These are phyloP conservation scores for Oehlia diaphana DNA, from an alignment of 192 early-diverging fungal genomes.

Conservation along the genomic window DNA sequence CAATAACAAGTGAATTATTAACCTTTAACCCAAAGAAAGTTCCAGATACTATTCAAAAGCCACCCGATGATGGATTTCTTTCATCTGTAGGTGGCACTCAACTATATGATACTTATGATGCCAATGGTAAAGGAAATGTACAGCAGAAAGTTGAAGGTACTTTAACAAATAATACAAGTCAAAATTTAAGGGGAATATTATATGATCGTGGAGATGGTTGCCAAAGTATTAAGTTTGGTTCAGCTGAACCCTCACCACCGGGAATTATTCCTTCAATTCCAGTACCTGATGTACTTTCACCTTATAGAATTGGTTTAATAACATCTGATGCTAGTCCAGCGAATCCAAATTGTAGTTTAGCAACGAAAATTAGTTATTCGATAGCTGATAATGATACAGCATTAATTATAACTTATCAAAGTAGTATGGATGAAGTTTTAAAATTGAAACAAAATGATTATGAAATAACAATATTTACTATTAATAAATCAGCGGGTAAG, in stretches of 20 bases:
- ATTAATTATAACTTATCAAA: neutral
- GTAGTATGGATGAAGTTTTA: neutral
- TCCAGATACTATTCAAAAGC: neutral
- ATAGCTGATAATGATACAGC: neutral
- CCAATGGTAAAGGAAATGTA: neutral
- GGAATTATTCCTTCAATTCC: neutral
- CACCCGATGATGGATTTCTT: neutral
- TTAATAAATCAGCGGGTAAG: neutral
- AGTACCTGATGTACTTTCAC: neutral
- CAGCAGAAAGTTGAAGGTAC: neutral
- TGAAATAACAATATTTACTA: neutral
- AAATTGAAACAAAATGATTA: neutral
- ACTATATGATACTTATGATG: neutral
- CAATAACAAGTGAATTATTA: neutral
- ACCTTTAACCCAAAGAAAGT: neutral
- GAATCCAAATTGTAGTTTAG: neutral
- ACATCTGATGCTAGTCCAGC: neutral
- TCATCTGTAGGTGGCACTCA: neutral
- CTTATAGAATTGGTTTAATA: neutral
- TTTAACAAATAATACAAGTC: neutral
- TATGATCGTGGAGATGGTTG: constrained; percentile 24
- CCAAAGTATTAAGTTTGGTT: neutral
- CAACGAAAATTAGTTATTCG: neutral
- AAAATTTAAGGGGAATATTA: neutral
- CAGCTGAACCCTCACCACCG: neutral